A percentile compares a stretch with the other conserved stretches of the same genome.
These are phyloP conservation scores for Colletotrichum euphorbiae DNA, from an alignment of 2,329 filamentous ascomycete genomes.

Conservation along the genomic window DNA sequence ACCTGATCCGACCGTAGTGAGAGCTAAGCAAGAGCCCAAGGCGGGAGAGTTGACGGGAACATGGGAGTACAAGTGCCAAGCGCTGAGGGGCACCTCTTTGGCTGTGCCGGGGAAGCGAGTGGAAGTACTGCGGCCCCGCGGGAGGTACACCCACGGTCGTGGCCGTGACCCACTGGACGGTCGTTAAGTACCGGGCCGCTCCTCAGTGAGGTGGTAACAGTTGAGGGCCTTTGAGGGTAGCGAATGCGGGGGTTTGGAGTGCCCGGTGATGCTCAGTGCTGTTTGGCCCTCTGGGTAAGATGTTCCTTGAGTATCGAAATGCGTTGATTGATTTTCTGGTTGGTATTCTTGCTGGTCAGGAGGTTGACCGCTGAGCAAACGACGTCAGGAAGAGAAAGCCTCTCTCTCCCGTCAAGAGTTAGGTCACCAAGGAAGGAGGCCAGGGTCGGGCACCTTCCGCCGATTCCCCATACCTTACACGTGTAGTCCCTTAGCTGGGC, in stretches of 20 bases:
- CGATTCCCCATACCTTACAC: neutral
- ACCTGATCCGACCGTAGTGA: conserved; percentile 27
- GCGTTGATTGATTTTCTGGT: no score
- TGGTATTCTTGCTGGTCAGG: no score
- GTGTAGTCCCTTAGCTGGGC: no score
- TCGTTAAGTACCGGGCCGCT: conserved; percentile 24
- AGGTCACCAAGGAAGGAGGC: neutral
- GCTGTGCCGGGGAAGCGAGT: neutral
- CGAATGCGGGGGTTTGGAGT: conserved; percentile 24
- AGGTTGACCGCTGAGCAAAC: neutral
- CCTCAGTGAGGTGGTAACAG: conserved; percentile 1
- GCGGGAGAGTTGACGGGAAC: neutral
- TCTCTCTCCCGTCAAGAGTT: neutral
- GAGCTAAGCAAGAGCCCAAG: neutral
- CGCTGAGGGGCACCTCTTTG: conserved; percentile 7
- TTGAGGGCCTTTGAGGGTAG: conserved; percentile 20
- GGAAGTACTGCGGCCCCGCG: conserved; percentile 8
- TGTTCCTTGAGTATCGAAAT: no score
- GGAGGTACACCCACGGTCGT: conserved; percentile 15
- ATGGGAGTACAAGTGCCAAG: conserved; percentile 26
- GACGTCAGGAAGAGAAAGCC: neutral
- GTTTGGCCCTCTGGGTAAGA: no score
- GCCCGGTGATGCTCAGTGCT: conserved; percentile 9
- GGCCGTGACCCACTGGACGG: conserved; percentile 14
- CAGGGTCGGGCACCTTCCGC: conserved; percentile 2